phyloP scores from a whole-genome alignment of 2,329 filamentous ascomycete genomes.

The Aspergillus fischeri region DNA sequence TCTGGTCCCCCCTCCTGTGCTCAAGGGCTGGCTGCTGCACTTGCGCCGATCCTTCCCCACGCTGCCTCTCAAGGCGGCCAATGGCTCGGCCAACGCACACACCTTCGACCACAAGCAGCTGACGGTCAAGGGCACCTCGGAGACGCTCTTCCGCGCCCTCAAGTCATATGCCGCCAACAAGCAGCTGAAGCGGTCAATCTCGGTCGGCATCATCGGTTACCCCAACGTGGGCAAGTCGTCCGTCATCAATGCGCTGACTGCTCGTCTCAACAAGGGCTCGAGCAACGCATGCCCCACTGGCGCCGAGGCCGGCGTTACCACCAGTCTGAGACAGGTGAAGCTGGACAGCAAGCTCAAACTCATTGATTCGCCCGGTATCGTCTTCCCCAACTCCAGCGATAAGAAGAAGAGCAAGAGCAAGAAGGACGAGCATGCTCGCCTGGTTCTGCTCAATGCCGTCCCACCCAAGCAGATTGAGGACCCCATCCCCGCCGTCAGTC shows the following conservation, averaged over 20 bases:
- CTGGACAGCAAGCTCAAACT: constrained; percentile 91
- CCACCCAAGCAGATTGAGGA: constrained; percentile 94
- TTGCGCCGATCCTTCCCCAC: constrained; percentile 88
- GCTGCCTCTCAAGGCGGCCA: constrained; percentile 79
- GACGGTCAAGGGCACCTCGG: constrained; percentile 79
- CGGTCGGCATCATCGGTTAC: constrained; percentile 90
- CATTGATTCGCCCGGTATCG: constrained; percentile 89
- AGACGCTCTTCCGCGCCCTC: constrained; percentile 79
- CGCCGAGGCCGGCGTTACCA: constrained; percentile 89
- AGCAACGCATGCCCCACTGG: constrained; percentile 76
- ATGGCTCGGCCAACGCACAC: constrained; percentile 76
- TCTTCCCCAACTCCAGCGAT: constrained; percentile 66
- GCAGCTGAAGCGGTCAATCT: constrained; percentile 82
- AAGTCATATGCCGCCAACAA: constrained; percentile 82
- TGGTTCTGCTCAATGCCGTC: constrained; percentile 84
- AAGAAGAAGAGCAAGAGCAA: constrained; percentile 59
- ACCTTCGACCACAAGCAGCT: constrained; percentile 90
- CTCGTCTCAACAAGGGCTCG: constrained; percentile 62
- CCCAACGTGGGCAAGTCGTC: constrained; percentile 96
- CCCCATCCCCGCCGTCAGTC: constrained; percentile 77
- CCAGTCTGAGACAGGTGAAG: constrained; percentile 82
- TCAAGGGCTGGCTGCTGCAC: constrained; percentile 80
- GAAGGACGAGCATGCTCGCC: constrained; percentile 72
- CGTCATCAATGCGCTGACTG: constrained; percentile 87
- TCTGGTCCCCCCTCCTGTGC: constrained; percentile 73